Evolutionary conservation across 306 rosid species (phyloP).

Genomic region (Carpinus viminea): DNA sequence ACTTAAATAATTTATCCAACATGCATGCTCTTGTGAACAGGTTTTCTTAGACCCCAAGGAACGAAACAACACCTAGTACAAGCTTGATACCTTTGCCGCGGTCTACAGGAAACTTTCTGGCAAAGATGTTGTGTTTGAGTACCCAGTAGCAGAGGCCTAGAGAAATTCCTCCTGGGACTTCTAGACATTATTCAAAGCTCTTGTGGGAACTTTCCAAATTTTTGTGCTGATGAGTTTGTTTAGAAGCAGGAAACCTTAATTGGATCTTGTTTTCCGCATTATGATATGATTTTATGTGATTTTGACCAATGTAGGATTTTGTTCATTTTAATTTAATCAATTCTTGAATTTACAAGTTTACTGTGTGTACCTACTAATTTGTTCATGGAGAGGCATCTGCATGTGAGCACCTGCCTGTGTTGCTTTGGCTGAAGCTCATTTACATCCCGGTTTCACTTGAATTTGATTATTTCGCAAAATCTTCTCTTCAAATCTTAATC

Average conservation of each 20-base stretch:
- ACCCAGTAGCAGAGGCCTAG: constrained; percentile 73
- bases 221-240: constrained; percentile 5
- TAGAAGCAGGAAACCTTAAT: not conserved
- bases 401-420: not conserved
- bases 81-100: constrained; percentile 77
- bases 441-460: not conserved
- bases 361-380: not conserved
- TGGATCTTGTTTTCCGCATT: not conserved
- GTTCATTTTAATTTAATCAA: not conserved
- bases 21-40: constrained; percentile 24
- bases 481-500: no score
- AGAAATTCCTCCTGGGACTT: not conserved
- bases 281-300: not conserved
- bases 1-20: not conserved
- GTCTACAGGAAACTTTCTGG: constrained; percentile 86
- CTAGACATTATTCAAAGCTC: not conserved
- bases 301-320: not conserved
- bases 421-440: not conserved
- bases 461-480: not conserved
- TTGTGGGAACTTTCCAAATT: not conserved
- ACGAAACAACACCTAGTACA: constrained; percentile 77
- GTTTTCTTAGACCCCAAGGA: constrained; percentile 90
- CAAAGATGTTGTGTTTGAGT: constrained; percentile 85
- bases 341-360: not conserved
- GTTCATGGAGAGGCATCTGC: not conserved